Evolutionary conservation across 305 asterid species (phyloP).

Genomic region (Rubia balearica): DNA sequence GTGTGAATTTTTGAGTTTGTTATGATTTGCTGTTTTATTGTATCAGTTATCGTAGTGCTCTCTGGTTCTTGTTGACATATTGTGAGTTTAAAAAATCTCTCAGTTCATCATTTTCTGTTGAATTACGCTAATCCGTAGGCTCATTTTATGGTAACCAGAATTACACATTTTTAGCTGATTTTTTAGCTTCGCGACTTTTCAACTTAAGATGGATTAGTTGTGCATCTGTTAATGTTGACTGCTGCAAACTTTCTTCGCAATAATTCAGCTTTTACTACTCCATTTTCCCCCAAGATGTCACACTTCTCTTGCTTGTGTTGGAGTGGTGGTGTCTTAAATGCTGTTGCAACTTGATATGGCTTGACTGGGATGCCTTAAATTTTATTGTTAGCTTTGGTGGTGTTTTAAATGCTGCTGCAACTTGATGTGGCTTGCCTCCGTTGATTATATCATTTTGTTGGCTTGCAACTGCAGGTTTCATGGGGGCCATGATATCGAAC

Average conservation of each 20-base stretch:
- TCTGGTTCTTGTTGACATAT: background rate
- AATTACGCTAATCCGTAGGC: background rate
- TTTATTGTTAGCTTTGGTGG: background rate
- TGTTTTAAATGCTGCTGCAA: background rate
- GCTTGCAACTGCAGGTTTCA: conserved; percentile 55
- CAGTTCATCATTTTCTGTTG: background rate
- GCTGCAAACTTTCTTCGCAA: background rate
- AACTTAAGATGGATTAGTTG: background rate
- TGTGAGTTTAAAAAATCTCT: background rate
- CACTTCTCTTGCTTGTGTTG: conserved; percentile 22
- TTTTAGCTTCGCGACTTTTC: background rate
- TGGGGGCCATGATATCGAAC: conserved; percentile 91
- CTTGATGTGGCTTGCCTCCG: conserved; percentile 19
- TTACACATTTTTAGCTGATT: background rate
- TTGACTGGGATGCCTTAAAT: background rate
- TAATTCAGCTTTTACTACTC: background rate
- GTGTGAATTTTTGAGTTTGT: background rate
- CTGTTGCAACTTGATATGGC: conserved; percentile 3
- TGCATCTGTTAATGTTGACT: background rate
- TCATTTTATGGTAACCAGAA: background rate
- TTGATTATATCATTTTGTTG: conserved; percentile 29
- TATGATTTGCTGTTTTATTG: background rate
- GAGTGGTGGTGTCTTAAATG: conserved; percentile 9
- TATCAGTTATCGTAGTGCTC: background rate
- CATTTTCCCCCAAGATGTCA: background rate